Evolutionary conservation across 352 stramenopile genomes (phyloP).

Genomic region (Globisporangium sylvaticum): DNA sequence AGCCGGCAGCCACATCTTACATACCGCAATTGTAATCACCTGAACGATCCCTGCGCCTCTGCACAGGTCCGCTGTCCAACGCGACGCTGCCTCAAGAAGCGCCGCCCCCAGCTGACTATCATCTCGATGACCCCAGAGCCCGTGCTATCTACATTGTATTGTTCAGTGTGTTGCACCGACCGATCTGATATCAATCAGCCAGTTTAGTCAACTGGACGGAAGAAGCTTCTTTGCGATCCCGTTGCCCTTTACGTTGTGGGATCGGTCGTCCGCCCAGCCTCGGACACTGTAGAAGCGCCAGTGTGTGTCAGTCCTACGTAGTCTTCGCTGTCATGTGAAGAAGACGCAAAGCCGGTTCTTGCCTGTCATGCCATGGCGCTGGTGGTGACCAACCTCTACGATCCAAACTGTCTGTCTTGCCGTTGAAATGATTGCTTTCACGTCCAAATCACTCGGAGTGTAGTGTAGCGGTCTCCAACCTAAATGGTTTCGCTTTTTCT

Average conservation of each 20-base stretch:
- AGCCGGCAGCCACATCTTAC: not conserved
- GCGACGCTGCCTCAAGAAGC: not conserved
- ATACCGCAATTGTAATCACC: not conserved
- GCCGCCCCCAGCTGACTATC: not conserved
- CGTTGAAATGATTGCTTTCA: not conserved
- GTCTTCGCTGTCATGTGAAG: not conserved
- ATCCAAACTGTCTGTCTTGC: conserved; percentile 1
- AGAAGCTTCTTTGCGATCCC: conserved; percentile 1
- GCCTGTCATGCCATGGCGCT: not conserved
- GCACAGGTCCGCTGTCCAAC: not conserved
- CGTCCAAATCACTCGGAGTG: not conserved
- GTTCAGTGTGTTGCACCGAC: not conserved
- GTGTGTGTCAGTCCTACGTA: not conserved
- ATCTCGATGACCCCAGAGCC: not conserved
- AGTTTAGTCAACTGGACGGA: not conserved
- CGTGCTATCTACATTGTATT: not conserved
- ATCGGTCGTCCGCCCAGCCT: not conserved
- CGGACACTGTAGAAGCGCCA: not conserved
- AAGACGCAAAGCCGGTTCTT: not conserved
- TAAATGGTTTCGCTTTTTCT: not conserved
- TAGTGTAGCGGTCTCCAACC: not conserved
- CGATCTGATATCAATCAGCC: not conserved
- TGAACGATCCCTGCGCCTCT: not conserved
- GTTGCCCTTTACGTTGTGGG: not conserved
- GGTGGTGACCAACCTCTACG: not conserved